Base-by-base conservation (phyloP, 1,284 basidiomycete genomes). In the Cryptococcus hybrid region DNA sequence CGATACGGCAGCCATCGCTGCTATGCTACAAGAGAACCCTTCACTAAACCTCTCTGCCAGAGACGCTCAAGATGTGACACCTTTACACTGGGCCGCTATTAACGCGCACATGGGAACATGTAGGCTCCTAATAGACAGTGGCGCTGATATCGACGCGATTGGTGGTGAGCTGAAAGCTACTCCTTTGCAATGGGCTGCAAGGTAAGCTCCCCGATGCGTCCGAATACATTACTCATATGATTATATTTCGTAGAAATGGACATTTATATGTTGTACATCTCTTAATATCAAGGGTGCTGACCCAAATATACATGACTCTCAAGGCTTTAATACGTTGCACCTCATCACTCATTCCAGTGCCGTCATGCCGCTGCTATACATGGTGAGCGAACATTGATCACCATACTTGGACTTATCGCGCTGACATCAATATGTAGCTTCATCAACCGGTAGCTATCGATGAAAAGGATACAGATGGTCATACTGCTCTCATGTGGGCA, bases 401-500 rank as follows among this genome's bases (percentile, higher is more conserved):
- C 38, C 45, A 44, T 12, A 24, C 4, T 11, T 47, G 52, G 13
- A 9, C 18, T 36, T 15, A 24, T 44, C 24, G 15, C 13, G 2
- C 30, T 30, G 30, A 30, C 30, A 30, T 30, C 30, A 30, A 30
- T 3, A 15, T 52, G 5, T 43, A 75, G 73, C 84, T 96, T 2
- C 92, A 95, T 72, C 90, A 95, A 65, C 90, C 92, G 1, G 84
- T 96, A 60, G 87, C 86, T 39, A 87, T 95, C 52, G 92, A 96
- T 73, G 88, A 88, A 46, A 84, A 86, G 46, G 96, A 99, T 75
- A 81, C 86, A 1, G 90, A 93, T 69, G 95, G 95, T 0, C 96
- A 99, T 71, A 98, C 95, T 0, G 84, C 91, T 0, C 83, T 99
- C 54, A 97, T 98, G 91, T 99, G 96, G 96, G 96, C 96, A 2